Percentiles rank a stretch among this genome's conserved stretches.
These are phyloP conservation scores for Saturnispora sekii DNA, from an alignment of 805 yeast genomes.

Conservation along the genomic window DNA sequence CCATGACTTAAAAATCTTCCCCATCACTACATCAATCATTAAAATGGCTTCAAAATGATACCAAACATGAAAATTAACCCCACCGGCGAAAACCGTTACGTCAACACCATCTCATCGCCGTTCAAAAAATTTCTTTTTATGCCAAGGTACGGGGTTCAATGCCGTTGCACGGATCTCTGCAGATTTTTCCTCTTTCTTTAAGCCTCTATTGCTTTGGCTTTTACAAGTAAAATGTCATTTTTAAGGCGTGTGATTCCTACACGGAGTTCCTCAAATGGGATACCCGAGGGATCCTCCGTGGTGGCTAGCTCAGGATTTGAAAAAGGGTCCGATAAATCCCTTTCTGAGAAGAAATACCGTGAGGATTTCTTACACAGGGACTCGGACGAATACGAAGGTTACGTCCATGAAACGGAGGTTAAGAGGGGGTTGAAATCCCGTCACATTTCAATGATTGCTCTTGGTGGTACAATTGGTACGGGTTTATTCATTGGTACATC, in stretches of 20 bases:
- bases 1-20: no score
- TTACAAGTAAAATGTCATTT: not conserved
- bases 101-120: not conserved
- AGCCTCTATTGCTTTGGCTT: not conserved
- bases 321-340: not conserved
- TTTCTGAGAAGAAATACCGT: conserved; percentile 1
- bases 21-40: no score
- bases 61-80: not conserved
- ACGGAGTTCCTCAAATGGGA: not conserved
- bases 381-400: conserved; percentile 5
- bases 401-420: conserved; percentile 9
- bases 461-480: conserved; percentile 73
- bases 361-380: not conserved
- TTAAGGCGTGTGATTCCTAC: not conserved
- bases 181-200: no score
- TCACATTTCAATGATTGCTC: conserved; percentile 63
- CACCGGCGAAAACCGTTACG: not conserved
- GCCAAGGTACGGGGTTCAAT: not conserved
- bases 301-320: not conserved
- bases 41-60: not conserved
- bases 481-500: conserved; percentile 64
- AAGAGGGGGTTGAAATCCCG: conserved; percentile 52
- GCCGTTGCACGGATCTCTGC: no score
- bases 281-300: not conserved
- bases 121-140: not conserved